Evolutionary conservation across 805 yeast species (phyloP).

Genomic region (Starmerella gropengiesseri): DNA sequence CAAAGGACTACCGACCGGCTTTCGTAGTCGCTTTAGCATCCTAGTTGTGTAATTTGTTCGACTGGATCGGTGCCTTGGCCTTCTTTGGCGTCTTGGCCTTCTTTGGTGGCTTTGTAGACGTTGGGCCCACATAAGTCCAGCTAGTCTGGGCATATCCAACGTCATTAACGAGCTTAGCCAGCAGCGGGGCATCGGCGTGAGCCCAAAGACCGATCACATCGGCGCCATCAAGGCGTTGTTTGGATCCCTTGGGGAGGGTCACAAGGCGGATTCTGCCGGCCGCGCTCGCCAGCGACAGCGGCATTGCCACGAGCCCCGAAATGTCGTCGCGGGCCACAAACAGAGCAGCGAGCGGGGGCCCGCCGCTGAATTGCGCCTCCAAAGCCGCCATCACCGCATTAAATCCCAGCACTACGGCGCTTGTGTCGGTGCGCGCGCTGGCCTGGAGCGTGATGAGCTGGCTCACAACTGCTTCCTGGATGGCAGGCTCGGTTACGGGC

Average conservation of each 20-base stretch:
- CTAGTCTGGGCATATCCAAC: slow-evolving; percentile 15
- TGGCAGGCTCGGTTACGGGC: slow-evolving; percentile 16
- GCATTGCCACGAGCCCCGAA: slow-evolving; percentile 13
- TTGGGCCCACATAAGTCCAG: slow-evolving; percentile 18
- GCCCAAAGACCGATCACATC: slow-evolving; percentile 12
- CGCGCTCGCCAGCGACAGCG: slow-evolving; percentile 22
- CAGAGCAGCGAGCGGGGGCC: slow-evolving; percentile 10
- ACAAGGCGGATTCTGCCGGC: slow-evolving; percentile 16
- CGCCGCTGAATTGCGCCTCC: slow-evolving; percentile 9
- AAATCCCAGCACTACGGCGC: slow-evolving; percentile 23
- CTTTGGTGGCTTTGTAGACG: neutral
- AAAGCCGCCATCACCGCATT: slow-evolving; percentile 23
- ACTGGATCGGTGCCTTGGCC: neutral
- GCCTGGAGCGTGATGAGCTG: slow-evolving; percentile 3
- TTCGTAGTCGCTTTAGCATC: too few species aligned
- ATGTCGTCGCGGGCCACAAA: slow-evolving; percentile 22
- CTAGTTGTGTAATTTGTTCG: neutral
- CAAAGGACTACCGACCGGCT: too few species aligned
- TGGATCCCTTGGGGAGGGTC: slow-evolving; percentile 18
- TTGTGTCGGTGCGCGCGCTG: slow-evolving; percentile 12
- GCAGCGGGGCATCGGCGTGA: neutral
- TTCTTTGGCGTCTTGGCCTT: neutral
- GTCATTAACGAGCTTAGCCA: slow-evolving; percentile 5
- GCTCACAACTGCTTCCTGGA: slow-evolving; percentile 11
- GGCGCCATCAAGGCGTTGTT: slow-evolving; percentile 5